phyloP scores from a whole-genome alignment of 352 stramenopile species.

The Phytophthora megakarya region DNA sequence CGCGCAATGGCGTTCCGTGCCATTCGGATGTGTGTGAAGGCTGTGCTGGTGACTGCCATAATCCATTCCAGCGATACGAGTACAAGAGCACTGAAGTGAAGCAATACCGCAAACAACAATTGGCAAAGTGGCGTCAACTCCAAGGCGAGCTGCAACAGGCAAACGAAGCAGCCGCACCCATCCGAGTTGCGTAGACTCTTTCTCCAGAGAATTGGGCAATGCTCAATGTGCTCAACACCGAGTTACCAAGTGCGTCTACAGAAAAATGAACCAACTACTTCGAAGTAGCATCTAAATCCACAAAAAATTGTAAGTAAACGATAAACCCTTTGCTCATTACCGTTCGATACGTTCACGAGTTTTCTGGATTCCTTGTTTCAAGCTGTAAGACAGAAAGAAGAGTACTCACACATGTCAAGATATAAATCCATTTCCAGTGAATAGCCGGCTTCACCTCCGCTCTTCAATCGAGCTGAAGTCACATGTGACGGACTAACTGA shows the following conservation, averaged over 20 bases:
- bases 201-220: no score
- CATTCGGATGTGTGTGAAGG: slow-evolving; percentile 77
- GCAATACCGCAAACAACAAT: slow-evolving; percentile 71
- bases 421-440: slow-evolving; percentile 36
- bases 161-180: slow-evolving; percentile 24
- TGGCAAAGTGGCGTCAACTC: slow-evolving; percentile 62
- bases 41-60: slow-evolving; percentile 74
- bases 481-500: slow-evolving; percentile 23
- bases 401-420: slow-evolving; percentile 27
- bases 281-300: no score
- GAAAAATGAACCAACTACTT: no score
- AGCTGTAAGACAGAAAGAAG: background rate
- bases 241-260: no score
- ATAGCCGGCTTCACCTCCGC: slow-evolving; percentile 20
- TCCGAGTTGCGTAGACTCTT: slow-evolving; percentile 47
- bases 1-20: slow-evolving; percentile 72
- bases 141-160: slow-evolving; percentile 24
- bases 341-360: no score
- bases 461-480: slow-evolving; percentile 31
- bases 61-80: slow-evolving; percentile 70
- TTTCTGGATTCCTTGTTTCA: no score
- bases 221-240: no score
- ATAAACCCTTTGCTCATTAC: no score
- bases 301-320: no score
- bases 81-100: slow-evolving; percentile 76